These are phyloP conservation scores for Neurospora sp. DNA, from an alignment of 495 filamentous ascomycete genomes.

Conservation along the genomic window DNA sequence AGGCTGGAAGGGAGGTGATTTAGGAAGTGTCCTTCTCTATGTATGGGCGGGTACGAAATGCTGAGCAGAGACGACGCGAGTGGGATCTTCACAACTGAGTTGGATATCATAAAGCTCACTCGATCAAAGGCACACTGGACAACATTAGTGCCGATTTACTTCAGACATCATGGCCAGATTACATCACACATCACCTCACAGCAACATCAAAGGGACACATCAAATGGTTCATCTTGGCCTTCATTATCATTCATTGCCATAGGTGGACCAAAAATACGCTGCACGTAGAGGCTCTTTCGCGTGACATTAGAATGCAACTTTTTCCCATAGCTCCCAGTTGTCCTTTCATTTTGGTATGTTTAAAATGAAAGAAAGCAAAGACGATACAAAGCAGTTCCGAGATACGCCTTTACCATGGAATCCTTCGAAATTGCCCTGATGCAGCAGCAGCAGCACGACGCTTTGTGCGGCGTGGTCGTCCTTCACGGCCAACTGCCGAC, in stretches of 20 bases:
- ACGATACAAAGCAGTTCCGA: constrained; percentile 28
- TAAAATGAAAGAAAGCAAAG: constrained; percentile 29
- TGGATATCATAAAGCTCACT: too few species aligned
- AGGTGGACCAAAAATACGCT: not conserved
- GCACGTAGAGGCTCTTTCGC: not conserved
- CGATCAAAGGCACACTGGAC: too few species aligned
- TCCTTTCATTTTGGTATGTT: constrained; percentile 16
- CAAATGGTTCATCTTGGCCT: not conserved
- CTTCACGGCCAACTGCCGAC: not conserved
- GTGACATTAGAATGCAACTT: constrained; percentile 2
- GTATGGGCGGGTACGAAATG: too few species aligned
- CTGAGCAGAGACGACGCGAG: not conserved
- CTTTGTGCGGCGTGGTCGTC: not conserved
- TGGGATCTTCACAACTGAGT: too few species aligned
- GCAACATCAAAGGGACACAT: not conserved
- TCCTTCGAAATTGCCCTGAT: constrained; percentile 21
- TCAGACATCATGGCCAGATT: too few species aligned
- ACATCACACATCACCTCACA: not conserved
- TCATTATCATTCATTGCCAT: not conserved
- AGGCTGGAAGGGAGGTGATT: not conserved
- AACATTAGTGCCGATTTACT: too few species aligned
- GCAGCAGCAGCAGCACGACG: not conserved
- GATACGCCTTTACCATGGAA: constrained; percentile 29
- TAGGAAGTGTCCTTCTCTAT: too few species aligned
- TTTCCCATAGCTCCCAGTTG: constrained; percentile 21